Evolutionary conservation across 1,284 basidiomycete species (phyloP).

Genomic region (Sphaerobolus stellatus): DNA sequence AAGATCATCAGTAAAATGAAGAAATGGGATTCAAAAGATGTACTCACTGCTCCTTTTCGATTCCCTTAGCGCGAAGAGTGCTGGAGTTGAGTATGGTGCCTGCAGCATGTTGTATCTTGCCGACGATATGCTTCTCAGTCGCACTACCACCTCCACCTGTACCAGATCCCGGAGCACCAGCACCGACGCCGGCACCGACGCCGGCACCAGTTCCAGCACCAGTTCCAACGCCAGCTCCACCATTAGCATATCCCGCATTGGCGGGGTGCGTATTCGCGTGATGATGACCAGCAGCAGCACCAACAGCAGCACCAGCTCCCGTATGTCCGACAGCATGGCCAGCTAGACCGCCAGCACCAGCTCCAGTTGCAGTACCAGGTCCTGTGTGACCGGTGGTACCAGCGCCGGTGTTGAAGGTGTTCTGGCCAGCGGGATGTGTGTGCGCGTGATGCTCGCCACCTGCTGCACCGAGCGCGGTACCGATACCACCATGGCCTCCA

Average conservation of each 20-base stretch:
- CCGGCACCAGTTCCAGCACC: background rate
- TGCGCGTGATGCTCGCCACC: too few species aligned
- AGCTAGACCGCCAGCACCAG: background rate
- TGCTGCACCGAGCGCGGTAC: too few species aligned
- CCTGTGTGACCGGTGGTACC: conserved; percentile 5
- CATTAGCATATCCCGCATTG: background rate
- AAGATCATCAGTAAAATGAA: background rate
- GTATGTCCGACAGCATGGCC: conserved; percentile 3
- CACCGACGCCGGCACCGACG: background rate
- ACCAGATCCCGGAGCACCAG: background rate
- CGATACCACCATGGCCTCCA: too few species aligned
- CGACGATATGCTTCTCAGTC: conserved; percentile 27
- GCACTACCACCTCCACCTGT: conserved; percentile 15
- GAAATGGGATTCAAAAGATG: background rate
- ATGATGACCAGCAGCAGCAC: conserved; percentile 7
- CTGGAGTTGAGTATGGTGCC: conserved; percentile 48
- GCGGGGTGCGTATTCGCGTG: background rate
- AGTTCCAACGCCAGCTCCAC: background rate
- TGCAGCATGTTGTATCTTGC: conserved; percentile 49
- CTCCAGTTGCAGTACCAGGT: conserved; percentile 5
- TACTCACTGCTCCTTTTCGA: conserved; percentile 51
- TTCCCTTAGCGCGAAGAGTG: conserved; percentile 48
- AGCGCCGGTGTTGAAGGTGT: too few species aligned
- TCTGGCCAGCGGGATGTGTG: too few species aligned
- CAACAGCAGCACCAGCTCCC: conserved; percentile 1